Evolutionary conservation across 192 early-diverging fungal genomes (phyloP), one percentile per base, ranked within the genome.

Genomic region (Podila minutissima): DNA sequence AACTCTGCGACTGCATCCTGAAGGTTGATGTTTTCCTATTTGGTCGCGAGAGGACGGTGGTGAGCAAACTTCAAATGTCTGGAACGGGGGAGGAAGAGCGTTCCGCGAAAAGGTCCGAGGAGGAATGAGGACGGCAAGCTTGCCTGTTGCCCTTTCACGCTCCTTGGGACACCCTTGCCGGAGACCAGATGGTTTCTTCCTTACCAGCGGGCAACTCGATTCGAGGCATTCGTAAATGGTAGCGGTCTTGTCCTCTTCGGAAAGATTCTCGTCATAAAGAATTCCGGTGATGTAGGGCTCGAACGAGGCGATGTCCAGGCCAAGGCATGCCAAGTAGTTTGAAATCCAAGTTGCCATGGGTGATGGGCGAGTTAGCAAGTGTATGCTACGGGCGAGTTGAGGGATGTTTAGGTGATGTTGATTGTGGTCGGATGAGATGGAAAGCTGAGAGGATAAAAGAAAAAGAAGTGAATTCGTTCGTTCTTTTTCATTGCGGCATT

Each of bases 271-370:
- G 49, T 81, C 77, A 46, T 73, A 73, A 17, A 81, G 71, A 5
- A 81, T 22, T 5, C 62, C 41, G 7, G 62, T 61, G 48, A 81
- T 59, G 67, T 81, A 81, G 20, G 70, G 62, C 62, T 81, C 77
- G 35, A 73, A 81, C 6, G 59, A 61, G 50, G 71, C 71, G 13
- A 35, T 61, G 35, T 64, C 77, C 5, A 81, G 62, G 24, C 71
- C 77, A 17, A 81, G 71, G 51, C 71, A 63, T 24, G 66, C 71
- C 24, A 81, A 55, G 62, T 66, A 81, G 57, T 69, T 81, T 35
- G 71, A 69, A 68, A 81, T 72, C 77, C 77, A 73, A 37, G 70
- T 78, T 7, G 73, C 66, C 73, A 74, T 74, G 60, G 28, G 5
- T 61, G 41, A 46, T 17, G 59, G 31, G 28, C 11, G 31, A 33